A percentile compares a stretch with the other conserved stretches of the same genome.
These are phyloP conservation scores for Coniophora puteana DNA, from an alignment of 1,284 basidiomycete genomes.

Conservation along the genomic window DNA sequence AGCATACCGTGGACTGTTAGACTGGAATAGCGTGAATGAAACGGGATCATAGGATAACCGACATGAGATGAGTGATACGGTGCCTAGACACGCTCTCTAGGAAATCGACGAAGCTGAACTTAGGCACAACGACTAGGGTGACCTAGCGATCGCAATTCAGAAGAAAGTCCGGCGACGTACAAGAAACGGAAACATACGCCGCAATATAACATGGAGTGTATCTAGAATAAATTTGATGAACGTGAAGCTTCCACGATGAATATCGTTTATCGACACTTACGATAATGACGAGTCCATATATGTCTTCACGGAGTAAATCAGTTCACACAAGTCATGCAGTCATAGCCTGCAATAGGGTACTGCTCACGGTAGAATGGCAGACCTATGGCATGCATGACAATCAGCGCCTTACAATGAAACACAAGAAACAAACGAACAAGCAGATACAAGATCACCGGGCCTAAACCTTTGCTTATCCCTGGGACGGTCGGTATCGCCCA, in stretches of 20 bases:
- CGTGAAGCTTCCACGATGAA: no score
- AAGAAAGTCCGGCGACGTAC: no score
- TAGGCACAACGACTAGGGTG: constrained; percentile 67
- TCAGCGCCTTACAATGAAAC: constrained; percentile 9
- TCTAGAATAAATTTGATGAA: constrained; percentile 26
- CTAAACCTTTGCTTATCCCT: constrained; percentile 41
- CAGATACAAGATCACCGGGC: constrained; percentile 52
- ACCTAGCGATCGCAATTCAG: no score
- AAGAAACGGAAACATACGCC: constrained; percentile 39
- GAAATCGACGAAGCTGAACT: constrained; percentile 67
- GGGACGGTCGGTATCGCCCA: constrained; percentile 34
- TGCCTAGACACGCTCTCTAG: constrained; percentile 66
- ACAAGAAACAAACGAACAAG: constrained; percentile 34
- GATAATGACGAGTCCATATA: constrained; percentile 65
- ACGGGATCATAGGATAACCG: constrained; percentile 17
- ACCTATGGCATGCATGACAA: constrained; percentile 14
- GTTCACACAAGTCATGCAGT: no score
- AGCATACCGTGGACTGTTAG: constrained; percentile 36
- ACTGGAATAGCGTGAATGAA: no score
- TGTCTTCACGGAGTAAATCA: constrained; percentile 42
- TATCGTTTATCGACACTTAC: constrained; percentile 27
- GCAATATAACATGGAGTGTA: constrained; percentile 53
- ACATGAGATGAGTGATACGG: constrained; percentile 65
- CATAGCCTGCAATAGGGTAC: not conserved
- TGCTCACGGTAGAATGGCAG: constrained; percentile 34